Evolutionary conservation across 139 green algal genomes (phyloP).

Genomic region (Parachlorella kessleri): DNA sequence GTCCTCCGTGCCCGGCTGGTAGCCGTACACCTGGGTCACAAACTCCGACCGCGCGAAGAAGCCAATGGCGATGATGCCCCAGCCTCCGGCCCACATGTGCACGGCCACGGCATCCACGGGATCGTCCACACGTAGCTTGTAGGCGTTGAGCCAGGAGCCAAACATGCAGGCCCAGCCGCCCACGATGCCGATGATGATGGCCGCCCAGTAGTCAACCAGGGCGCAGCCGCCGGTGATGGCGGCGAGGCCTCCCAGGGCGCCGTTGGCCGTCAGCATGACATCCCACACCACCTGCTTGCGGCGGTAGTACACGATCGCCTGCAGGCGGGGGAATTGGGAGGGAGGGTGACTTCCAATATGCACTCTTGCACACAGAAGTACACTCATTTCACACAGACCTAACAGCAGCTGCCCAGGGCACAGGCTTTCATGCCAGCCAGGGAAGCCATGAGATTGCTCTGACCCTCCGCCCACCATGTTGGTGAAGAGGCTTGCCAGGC

Average conservation of each 20-base stretch:
- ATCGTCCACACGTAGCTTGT: conserved; percentile 66
- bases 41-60: conserved; percentile 9
- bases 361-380: too few species aligned
- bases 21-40: conserved; percentile 19
- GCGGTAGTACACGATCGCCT: too few species aligned
- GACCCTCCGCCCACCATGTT: conserved; percentile 2
- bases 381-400: too few species aligned
- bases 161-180: conserved; percentile 50
- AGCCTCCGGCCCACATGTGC: conserved; percentile 68
- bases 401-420: too few species aligned
- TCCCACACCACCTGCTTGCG: conserved; percentile 55
- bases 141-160: conserved; percentile 30
- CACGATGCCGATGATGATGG: conserved; percentile 74
- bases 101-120: conserved; percentile 78
- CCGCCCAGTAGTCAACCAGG: conserved; percentile 79
- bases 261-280: conserved; percentile 76
- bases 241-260: conserved; percentile 77
- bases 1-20: neutral
- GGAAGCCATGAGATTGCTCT: too few species aligned
- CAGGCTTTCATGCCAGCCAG: too few species aligned
- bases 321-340: too few species aligned
- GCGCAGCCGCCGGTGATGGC: conserved; percentile 71
- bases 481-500: conserved; percentile 46
- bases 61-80: conserved; percentile 55
- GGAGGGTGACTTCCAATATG: too few species aligned